Evolutionary conservation across 169 alveolate species (phyloP).

Genomic region (Plasmodium yoelii): DNA sequence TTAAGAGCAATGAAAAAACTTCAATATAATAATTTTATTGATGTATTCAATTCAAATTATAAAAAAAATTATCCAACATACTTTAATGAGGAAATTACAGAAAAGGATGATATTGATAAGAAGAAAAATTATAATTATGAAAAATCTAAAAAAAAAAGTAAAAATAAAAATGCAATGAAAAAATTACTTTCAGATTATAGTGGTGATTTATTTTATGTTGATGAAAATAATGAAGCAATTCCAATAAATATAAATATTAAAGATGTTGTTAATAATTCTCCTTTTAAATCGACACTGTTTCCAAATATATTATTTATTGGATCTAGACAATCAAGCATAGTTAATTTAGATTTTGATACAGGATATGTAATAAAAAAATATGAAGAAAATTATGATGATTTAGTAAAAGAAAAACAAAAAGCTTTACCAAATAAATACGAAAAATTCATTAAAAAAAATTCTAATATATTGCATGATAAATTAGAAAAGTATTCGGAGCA

Average conservation of each 20-base stretch:
- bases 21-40: slow-evolving; percentile 1
- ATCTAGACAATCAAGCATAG: slow-evolving; percentile 79
- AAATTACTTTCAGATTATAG: slow-evolving; percentile 45
- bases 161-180: slow-evolving; percentile 19
- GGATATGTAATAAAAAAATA: slow-evolving; percentile 59
- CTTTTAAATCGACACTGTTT: slow-evolving; percentile 84
- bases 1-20: slow-evolving; percentile 41
- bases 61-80: not conserved
- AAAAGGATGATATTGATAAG: not conserved
- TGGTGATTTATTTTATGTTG: slow-evolving; percentile 83
- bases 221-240: slow-evolving; percentile 79
- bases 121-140: slow-evolving; percentile 20
- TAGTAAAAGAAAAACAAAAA: slow-evolving; percentile 2
- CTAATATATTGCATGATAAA: not conserved
- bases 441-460: not conserved
- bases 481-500: not conserved
- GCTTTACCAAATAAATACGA: slow-evolving; percentile 20
- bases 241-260: slow-evolving; percentile 82
- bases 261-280: slow-evolving; percentile 86
- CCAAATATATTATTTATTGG: slow-evolving; percentile 85
- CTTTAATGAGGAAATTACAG: not conserved
- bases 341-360: slow-evolving; percentile 72
- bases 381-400: slow-evolving; percentile 32
- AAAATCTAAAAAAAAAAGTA: slow-evolving; percentile 14
- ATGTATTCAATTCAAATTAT: slow-evolving; percentile 1